phyloP scores from a whole-genome alignment of 73 alveolate genomes.

The Paramecium biaurelia region DNA sequence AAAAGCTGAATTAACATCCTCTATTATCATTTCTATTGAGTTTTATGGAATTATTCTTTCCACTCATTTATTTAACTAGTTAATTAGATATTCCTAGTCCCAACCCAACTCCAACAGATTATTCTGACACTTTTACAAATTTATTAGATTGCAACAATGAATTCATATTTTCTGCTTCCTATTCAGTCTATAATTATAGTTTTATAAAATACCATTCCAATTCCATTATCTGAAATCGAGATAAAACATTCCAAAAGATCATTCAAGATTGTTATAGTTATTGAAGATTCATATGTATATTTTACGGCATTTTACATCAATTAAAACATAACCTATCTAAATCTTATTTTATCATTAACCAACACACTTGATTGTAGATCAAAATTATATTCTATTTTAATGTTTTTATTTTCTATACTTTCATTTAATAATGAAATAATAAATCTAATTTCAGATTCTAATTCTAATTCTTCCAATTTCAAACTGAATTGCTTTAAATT shows the following conservation, averaged over 20 bases:
- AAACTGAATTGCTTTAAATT: background rate
- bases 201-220: constrained; percentile 8
- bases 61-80: constrained; percentile 29
- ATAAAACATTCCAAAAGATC: background rate
- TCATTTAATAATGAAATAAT: background rate
- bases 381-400: background rate
- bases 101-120: constrained; percentile 5
- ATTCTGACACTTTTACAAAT: background rate
- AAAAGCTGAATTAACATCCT: constrained; percentile 20
- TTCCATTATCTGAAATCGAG: background rate
- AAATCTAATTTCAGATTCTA: background rate
- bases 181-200: background rate
- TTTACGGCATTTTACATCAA: background rate
- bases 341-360: background rate
- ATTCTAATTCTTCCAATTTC: background rate
- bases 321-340: background rate
- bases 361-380: background rate
- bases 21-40: background rate
- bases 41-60: background rate
- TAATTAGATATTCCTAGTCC: constrained; percentile 35
- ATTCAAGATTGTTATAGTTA: background rate
- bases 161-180: background rate
- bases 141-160: background rate
- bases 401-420: background rate
- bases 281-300: background rate